Base-by-base conservation (phyloP, 805 yeast genomes). In the Starmerella apis region DNA sequence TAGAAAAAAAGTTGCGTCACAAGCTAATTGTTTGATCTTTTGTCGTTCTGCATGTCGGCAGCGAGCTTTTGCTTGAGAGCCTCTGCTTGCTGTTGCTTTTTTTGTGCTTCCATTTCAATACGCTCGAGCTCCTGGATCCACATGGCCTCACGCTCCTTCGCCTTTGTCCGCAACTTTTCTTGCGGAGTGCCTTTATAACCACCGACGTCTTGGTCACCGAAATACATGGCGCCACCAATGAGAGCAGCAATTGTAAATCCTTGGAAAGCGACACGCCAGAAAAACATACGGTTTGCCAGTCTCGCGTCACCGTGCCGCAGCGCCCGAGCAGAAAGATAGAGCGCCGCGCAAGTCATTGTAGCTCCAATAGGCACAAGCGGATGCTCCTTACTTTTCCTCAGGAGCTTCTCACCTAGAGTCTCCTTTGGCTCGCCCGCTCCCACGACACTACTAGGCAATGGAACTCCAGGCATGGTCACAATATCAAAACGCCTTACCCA, bases 281-380 rank as follows among this genome's bases (percentile, higher is more conserved):
- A 75, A 71, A 86, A 88, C 78, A 85, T 87, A 44, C 76, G 75
- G 67, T 88, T 95, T 0, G 96, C 94, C 48, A 78, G 78, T 39
- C 71, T 69, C 54, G 80, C 75, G 58, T 86, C 79, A 23, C 96
- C 95, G 27, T 71, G 69, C 58, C 81, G 75, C 54, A 87, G 71
- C 22, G 88, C 83, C 56, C 76, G 74, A 3, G 86, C 87, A 2
- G 96, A 94, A 56, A 87, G 68, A 0, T 75, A 68, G 28, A 88
- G 85, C 0, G 96, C 95, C 3, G 80, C 84, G 8, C 83, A 76
- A 2, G 96, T 88, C 43, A 82, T 77, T 3, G 83, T 61, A 14
- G 84, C 73, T 1, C 96, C 96, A 5, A 86, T 49, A 1, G 96
- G 96, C 1, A 88, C 96, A 10, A 84, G 68, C 1, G 96, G 96